A percentile compares a stretch with the other conserved stretches of the same genome.
Evolutionary conservation across 2,329 filamentous ascomycete genomes (phyloP).

Genomic region (Fusarium albidum): DNA sequence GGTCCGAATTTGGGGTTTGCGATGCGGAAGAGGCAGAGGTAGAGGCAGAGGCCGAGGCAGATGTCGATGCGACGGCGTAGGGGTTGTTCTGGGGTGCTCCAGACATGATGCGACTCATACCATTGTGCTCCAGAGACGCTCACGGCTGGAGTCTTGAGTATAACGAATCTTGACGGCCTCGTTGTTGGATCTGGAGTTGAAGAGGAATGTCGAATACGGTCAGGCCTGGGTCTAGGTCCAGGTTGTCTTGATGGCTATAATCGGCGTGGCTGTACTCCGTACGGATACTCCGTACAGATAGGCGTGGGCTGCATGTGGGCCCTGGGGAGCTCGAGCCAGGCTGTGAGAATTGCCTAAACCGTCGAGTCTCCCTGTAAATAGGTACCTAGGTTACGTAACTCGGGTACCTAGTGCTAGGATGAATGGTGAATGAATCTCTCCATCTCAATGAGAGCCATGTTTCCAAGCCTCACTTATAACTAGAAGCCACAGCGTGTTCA

Average conservation of each 20-base stretch:
- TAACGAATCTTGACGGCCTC: background rate
- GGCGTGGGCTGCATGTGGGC: background rate
- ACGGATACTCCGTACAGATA: no score
- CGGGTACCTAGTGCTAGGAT: no score
- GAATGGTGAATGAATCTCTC: no score
- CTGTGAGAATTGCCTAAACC: conserved; percentile 22
- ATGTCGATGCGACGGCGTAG: conserved; percentile 48
- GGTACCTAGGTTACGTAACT: no score
- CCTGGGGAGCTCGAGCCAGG: background rate
- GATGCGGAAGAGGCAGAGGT: conserved; percentile 40
- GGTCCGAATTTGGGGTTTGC: conserved; percentile 45
- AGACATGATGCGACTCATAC: conserved; percentile 53
- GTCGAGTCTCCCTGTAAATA: conserved; percentile 2
- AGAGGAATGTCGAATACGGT: background rate
- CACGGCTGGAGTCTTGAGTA: conserved; percentile 25
- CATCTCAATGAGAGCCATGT: no score
- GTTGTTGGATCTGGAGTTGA: background rate
- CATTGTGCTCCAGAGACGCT: conserved; percentile 42
- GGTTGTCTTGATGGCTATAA: background rate
- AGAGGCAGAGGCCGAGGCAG: conserved; percentile 21
- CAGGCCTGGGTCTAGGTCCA: background rate
- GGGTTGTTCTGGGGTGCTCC: conserved; percentile 46
- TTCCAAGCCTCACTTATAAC: no score
- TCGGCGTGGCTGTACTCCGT: background rate
- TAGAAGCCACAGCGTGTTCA: no score